These are phyloP conservation scores for Metarhizium robertsii DNA, from an alignment of 2,329 filamentous ascomycete species.

Conservation along the genomic window DNA sequence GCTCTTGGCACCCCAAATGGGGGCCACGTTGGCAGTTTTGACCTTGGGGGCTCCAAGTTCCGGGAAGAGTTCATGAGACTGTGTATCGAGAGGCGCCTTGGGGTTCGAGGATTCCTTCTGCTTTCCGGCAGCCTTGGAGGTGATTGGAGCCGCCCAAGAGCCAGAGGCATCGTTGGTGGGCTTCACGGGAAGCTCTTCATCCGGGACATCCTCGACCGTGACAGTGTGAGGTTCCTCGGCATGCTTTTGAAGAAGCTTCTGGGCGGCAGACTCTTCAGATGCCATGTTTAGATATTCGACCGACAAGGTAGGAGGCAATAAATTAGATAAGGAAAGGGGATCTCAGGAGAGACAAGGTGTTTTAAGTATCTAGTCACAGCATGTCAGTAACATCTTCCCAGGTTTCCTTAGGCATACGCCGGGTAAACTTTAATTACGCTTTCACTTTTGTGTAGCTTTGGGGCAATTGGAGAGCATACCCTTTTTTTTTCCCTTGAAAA, in stretches of 20 bases:
- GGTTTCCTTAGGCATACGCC: neutral
- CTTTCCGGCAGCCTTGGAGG: constrained; percentile 59
- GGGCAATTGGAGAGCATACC: neutral
- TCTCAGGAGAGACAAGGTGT: neutral
- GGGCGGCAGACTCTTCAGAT: constrained; percentile 44
- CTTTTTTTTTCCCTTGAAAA: neutral
- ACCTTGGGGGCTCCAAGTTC: constrained; percentile 64
- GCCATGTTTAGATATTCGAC: constrained; percentile 28
- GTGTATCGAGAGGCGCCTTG: constrained; percentile 57
- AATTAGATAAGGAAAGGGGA: neutral
- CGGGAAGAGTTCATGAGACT: constrained; percentile 90
- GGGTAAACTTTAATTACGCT: neutral
- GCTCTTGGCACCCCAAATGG: constrained; percentile 71
- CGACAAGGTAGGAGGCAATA: neutral
- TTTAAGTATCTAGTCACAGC: neutral
- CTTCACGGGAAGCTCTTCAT: constrained; percentile 64
- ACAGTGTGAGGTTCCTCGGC: constrained; percentile 43
- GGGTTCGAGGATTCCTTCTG: constrained; percentile 46
- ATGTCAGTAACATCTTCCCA: neutral
- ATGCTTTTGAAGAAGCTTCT: constrained; percentile 58
- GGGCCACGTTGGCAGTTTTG: constrained; percentile 57
- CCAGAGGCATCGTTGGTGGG: constrained; percentile 36
- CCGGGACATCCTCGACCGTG: constrained; percentile 71
- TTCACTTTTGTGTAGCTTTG: neutral
- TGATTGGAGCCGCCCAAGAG: constrained; percentile 39